Conservation (phyloP, 2,329 filamentous ascomycete genomes). For the Fusarium sp. region DNA sequence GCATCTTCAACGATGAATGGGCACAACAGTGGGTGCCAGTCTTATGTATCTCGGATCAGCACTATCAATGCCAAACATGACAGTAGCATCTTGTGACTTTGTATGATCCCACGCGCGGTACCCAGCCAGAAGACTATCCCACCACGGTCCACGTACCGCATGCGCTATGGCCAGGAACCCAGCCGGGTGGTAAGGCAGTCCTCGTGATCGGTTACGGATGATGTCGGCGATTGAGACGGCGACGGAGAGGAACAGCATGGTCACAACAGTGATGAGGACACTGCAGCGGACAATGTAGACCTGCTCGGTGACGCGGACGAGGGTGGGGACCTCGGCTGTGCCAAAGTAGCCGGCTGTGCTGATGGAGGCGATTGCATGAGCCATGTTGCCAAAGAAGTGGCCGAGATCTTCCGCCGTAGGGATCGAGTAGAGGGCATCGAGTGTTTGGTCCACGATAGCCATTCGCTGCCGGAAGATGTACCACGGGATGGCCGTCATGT, state of each 20-base stretch:
- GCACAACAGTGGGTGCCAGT: slow-evolving; percentile 35
- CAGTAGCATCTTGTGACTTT: slow-evolving; percentile 21
- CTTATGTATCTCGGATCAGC: slow-evolving; percentile 37
- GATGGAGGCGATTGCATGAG: slow-evolving; percentile 40
- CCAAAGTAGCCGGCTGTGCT: slow-evolving; percentile 43
- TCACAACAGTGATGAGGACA: slow-evolving; percentile 29
- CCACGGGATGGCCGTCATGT: slow-evolving; percentile 46
- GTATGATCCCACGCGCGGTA: slow-evolving; percentile 24
- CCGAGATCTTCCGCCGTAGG: slow-evolving; percentile 36
- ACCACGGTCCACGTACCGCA: slow-evolving; percentile 38
- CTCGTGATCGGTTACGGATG: slow-evolving; percentile 29
- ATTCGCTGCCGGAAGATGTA: slow-evolving; percentile 36
- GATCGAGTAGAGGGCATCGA: slow-evolving; percentile 40
- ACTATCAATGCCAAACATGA: slow-evolving; percentile 42
- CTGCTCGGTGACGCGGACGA: slow-evolving; percentile 23
- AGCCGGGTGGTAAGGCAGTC: slow-evolving; percentile 37
- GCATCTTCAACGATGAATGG: slow-evolving; percentile 25
- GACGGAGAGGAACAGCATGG: slow-evolving; percentile 31
- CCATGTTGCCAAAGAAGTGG: slow-evolving; percentile 44
- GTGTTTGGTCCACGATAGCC: slow-evolving; percentile 33
- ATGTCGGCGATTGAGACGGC: slow-evolving; percentile 37
- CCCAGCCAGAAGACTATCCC: slow-evolving; percentile 34
- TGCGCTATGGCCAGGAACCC: slow-evolving; percentile 39
- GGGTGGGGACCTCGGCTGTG: slow-evolving; percentile 20
- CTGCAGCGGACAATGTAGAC: slow-evolving; percentile 42